phyloP scores from a whole-genome alignment of 2,329 filamentous ascomycete genomes.

The Tolypocladium sp. region DNA sequence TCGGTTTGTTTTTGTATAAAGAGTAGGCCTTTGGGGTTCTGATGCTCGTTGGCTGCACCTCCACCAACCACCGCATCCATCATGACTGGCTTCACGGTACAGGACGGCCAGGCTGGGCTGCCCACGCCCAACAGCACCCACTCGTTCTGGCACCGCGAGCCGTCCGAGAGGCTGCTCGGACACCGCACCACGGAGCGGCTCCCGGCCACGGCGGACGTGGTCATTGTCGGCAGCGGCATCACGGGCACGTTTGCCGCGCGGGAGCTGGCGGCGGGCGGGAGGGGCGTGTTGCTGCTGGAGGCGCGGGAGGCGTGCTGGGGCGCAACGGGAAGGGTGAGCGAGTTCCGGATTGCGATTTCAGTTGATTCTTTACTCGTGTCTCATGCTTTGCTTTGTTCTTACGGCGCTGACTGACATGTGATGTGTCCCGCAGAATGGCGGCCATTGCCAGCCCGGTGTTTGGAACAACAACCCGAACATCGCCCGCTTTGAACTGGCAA shows the following conservation, averaged over 20 bases:
- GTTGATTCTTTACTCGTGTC: neutral
- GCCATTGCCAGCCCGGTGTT: slow-evolving; percentile 66
- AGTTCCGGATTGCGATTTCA: neutral
- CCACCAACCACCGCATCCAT: neutral
- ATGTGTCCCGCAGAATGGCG: slow-evolving; percentile 44
- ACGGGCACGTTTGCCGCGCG: slow-evolving; percentile 64
- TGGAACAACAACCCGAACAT: slow-evolving; percentile 53
- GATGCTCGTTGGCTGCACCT: neutral
- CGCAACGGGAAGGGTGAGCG: slow-evolving; percentile 67
- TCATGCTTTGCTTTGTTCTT: neutral
- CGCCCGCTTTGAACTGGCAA: slow-evolving; percentile 63
- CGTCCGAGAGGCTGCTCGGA: slow-evolving; percentile 54
- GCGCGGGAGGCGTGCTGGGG: slow-evolving; percentile 74
- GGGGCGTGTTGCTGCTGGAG: slow-evolving; percentile 63
- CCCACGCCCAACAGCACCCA: slow-evolving; percentile 51
- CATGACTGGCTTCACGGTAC: slow-evolving; percentile 22
- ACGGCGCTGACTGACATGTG: neutral
- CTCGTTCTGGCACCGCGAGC: slow-evolving; percentile 68
- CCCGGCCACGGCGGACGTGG: slow-evolving; percentile 54
- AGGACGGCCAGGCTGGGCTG: slow-evolving; percentile 38
- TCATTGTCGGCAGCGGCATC: slow-evolving; percentile 68
- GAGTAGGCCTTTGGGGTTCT: neutral
- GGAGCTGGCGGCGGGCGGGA: slow-evolving; percentile 43
- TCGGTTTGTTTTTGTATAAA: neutral
- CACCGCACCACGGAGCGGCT: slow-evolving; percentile 58